Conservation (phyloP, 345 rosid species). For the Brassica carinata region DNA sequence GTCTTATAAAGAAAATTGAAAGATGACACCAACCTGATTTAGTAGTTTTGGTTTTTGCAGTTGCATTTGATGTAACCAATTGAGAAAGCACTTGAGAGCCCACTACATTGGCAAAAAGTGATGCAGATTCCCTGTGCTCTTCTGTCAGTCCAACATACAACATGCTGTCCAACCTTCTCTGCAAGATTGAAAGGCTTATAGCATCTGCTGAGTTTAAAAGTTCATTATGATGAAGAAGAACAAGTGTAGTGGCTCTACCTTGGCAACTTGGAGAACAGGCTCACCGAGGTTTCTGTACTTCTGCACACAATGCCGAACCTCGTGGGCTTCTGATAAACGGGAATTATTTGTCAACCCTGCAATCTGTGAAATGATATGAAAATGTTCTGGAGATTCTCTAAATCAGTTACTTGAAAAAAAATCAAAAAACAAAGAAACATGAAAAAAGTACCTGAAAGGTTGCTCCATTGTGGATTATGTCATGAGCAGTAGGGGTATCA, state of each 20-base stretch:
- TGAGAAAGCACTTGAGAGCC: conserved; percentile 93
- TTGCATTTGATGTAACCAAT: conserved; percentile 41
- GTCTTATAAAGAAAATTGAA: not conserved
- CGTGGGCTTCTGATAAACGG: conserved; percentile 64
- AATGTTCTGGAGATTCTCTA: conserved; percentile 36
- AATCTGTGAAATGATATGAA: conserved; percentile 59
- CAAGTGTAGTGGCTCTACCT: conserved; percentile 52
- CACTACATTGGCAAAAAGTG: conserved; percentile 87
- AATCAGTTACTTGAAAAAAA: conserved; percentile 1
- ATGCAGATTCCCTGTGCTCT: conserved; percentile 90
- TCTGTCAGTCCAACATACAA: conserved; percentile 93
- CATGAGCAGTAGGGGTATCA: conserved; percentile 70
- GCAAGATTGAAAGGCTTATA: conserved; percentile 44
- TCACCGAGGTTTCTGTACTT: conserved; percentile 71
- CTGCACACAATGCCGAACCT: conserved; percentile 85
- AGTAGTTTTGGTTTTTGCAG: conserved; percentile 35
- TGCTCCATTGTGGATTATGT: conserved; percentile 89
- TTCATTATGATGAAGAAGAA: conserved; percentile 10
- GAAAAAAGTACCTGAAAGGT: conserved; percentile 74
- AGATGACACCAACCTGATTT: conserved; percentile 37
- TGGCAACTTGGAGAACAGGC: conserved; percentile 80
- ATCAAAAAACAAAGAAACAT: conserved; percentile 8
- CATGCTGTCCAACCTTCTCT: conserved; percentile 96
- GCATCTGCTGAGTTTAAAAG: not conserved
- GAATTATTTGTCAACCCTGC: conserved; percentile 98